Base-by-base conservation (phyloP, 176 grass and related monocot genomes). In the Oryza meyeriana region DNA sequence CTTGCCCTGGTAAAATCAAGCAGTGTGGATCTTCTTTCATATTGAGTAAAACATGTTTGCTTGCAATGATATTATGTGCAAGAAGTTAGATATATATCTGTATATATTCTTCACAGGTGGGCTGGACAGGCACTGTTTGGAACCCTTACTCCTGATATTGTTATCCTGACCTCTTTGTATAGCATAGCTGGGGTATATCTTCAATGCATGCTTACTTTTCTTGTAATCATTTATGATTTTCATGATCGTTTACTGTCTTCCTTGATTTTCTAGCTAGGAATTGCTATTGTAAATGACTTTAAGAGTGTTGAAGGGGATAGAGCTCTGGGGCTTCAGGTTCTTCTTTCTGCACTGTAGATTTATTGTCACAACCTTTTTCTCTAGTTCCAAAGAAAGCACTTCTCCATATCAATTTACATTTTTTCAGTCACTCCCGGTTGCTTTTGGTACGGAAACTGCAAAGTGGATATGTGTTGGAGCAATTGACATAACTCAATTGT, bases 391-490 rank as follows among this genome's bases (percentile, higher is more conserved):
- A 22, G 18, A 55, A 38, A 29, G 29, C 24, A 26, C 22, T 22
- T 72, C 45, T 78, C 47, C 32, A 34, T 87, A 79, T 34, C 22
- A 24, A 28, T 77, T 67, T 85, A 41, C 31, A 12, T 40, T 70
- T 68, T 83, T 71, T 31, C 72, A 98, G 95, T 98, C 95, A 79
- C 85, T 98, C 73, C 95, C 92, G 78, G 95, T 98, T 90, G 95
- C 95, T 84, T 98, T 98, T 81, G 95, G 95, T 59, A 87, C 85
- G 76, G 95, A 98, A 45, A 84, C 88, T 66, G 95, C 95, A 41
- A 98, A 98, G 89, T 98, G 95, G 95, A 93, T 98, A 84, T 98
- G 95, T 84, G 92, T 95, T 67, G 95, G 95, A 82, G 90, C 92
- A 77, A 95, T 95, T 76, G 95, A 98, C 82, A 85, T 95, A 79